Base-by-base conservation (phyloP, 2,329 filamentous ascomycete genomes). In the Coniochaeta prunicola region DNA sequence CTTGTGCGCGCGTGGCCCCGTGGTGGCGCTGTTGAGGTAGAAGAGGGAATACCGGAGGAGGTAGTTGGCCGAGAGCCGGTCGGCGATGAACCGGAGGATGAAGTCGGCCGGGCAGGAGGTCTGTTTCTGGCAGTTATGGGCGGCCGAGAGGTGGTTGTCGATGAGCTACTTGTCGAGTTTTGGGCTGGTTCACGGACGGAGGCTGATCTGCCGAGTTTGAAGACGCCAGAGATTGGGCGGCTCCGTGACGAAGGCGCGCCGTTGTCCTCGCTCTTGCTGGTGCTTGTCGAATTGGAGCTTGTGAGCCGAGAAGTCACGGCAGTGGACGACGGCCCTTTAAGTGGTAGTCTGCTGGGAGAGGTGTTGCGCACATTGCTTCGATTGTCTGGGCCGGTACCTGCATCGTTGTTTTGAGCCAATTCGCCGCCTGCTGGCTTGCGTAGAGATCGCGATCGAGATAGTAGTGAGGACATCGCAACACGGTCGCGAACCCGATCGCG, bases 301-400 rank as follows among this genome's bases (percentile, higher is more conserved):
- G 26, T 57, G 45, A 30, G 57, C 57, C 53, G 50, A 15, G 61
- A 48, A 15, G 64, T 58, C 4, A 67, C 56, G n/a, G 30, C n/a
- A 1, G 65, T 40, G 8, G 62, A 36, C 26, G 71, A 68, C 55
- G 67, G 63, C 33, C 77, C 77, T 65, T 79, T 81, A 63, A 78
- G 67, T 40, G 80, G 80, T 33, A 83, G 70, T 40, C 80, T 75
- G 65, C 76, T 83, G 1, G 80, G 79, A 10, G 80, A 82, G 19
- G 63, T 6, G 45, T 21, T 26, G 12, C 45, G 45, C 45, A 12
- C 66, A 63, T 68, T 76, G 59, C 75, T 71, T 28, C 67, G 59
- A 61, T 57, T 61, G 48, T 58, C 64, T 56, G 28, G 7, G 17
- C n/a, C 38, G 12, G 24, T 5, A 31, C 24, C 56, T 55, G 15